A percentile compares a stretch with the other conserved stretches of the same genome.
Conservation (phyloP, 2,329 filamentous ascomycete genomes). For the Pseudogymnoascus pannorum region DNA sequence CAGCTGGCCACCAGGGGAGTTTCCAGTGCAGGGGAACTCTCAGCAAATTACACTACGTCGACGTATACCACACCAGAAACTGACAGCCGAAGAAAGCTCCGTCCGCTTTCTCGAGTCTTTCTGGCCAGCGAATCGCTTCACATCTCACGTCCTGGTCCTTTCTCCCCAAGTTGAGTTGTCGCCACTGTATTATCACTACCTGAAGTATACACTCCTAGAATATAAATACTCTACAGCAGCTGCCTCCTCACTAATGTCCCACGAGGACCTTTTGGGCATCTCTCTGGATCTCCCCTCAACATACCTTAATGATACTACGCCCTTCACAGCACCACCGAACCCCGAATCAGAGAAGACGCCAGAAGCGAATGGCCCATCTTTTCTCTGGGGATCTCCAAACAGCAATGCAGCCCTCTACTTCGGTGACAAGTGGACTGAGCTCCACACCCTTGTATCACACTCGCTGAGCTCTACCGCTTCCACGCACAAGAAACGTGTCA, state of each 20-base stretch:
- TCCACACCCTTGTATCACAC: conserved; percentile 68
- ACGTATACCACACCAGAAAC: conserved; percentile 54
- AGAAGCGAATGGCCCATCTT: conserved; percentile 37
- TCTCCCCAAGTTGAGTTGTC: conserved; percentile 76
- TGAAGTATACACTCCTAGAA: conserved; percentile 70
- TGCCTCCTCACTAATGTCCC: conserved; percentile 38
- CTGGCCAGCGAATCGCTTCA: conserved; percentile 59
- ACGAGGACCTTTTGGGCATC: conserved; percentile 62
- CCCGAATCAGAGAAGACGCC: conserved; percentile 20
- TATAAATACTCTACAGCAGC: conserved; percentile 59
- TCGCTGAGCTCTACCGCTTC: conserved; percentile 28
- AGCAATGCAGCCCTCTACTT: conserved; percentile 77
- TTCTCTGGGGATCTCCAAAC: conserved; percentile 79
- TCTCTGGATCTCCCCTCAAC: conserved; percentile 67
- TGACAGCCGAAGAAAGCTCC: conserved; percentile 63
- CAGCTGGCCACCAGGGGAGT: conserved; percentile 54
- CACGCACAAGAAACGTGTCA: conserved; percentile 50
- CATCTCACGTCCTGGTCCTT: conserved; percentile 75
- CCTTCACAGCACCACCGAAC: conserved; percentile 42
- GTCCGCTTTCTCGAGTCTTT: conserved; percentile 78
- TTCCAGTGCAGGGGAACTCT: conserved; percentile 31
- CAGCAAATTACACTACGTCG: conserved; percentile 64
- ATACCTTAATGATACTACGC: conserved; percentile 51
- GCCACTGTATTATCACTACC: conserved; percentile 75
- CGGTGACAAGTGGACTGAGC: conserved; percentile 77